Conservation (phyloP, 306 rosid genomes). For the Ceratonia siliqua region DNA sequence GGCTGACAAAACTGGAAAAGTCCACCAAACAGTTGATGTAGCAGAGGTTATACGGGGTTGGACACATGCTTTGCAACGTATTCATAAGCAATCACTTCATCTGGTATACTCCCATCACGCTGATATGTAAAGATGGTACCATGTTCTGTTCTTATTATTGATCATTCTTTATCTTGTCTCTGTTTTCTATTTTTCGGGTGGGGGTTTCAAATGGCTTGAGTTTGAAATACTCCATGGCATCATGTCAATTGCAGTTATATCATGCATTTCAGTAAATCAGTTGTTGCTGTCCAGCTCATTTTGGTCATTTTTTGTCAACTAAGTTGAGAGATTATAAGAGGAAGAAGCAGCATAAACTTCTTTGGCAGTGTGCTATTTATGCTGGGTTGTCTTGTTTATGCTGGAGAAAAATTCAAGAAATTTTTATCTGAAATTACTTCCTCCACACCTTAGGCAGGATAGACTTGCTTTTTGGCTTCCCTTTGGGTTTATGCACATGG, state of each 20-base stretch:
- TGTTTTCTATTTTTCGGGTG: background rate
- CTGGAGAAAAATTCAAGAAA: background rate
- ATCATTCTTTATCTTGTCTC: background rate
- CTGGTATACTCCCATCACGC: slow-evolving; percentile 50
- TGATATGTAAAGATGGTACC: slow-evolving; percentile 17
- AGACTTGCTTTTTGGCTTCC: background rate
- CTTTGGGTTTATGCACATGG: background rate
- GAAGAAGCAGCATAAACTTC: background rate
- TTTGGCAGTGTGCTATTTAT: background rate
- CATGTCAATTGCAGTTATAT: background rate
- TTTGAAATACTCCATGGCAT: background rate
- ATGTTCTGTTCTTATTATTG: background rate
- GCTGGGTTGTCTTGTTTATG: background rate
- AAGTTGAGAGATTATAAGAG: background rate
- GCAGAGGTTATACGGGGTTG: slow-evolving; percentile 95
- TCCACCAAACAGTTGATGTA: slow-evolving; percentile 75
- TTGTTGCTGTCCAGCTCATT: background rate
- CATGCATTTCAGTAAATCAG: background rate
- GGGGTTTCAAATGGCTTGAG: background rate
- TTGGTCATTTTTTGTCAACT: background rate
- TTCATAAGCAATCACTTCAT: slow-evolving; percentile 91
- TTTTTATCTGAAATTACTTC: no score
- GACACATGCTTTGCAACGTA: slow-evolving; percentile 97
- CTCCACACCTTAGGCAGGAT: background rate
- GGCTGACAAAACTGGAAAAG: slow-evolving; percentile 82